Evolutionary conservation across 768 basidiomycete genomes (phyloP).

Genomic region (Gloeostereum incarnatum): DNA sequence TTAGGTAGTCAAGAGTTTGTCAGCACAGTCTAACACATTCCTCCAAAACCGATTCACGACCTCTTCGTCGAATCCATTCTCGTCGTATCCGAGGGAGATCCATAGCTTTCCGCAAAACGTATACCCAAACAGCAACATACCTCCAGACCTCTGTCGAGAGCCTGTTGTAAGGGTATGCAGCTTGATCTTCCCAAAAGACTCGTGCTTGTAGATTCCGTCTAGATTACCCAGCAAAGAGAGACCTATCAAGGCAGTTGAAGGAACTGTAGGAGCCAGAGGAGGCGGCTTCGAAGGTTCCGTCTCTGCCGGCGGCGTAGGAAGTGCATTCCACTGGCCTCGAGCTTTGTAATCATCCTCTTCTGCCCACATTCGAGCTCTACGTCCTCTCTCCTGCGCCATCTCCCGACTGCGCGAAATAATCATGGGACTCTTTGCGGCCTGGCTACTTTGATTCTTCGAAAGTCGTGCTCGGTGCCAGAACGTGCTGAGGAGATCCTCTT

Average conservation of each 20-base stretch:
- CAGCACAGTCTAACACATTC: slow-evolving; percentile 41
- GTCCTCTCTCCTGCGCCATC: slow-evolving; percentile 58
- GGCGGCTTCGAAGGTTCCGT: slow-evolving; percentile 6
- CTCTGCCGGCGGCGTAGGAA: slow-evolving; percentile 12
- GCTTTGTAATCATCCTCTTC: slow-evolving; percentile 65
- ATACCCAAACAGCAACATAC: slow-evolving; percentile 77
- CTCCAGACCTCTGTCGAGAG: slow-evolving; percentile 69
- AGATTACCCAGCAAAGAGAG: slow-evolving; percentile 80
- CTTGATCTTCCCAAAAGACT: slow-evolving; percentile 42
- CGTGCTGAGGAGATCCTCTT: slow-evolving; percentile 23
- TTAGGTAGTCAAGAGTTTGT: slow-evolving; percentile 59
- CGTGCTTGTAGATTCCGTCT: slow-evolving; percentile 73
- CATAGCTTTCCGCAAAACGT: slow-evolving; percentile 69
- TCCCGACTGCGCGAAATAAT: slow-evolving; percentile 48
- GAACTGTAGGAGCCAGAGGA: slow-evolving; percentile 24
- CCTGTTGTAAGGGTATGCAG: slow-evolving; percentile 76
- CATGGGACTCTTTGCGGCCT: slow-evolving; percentile 56
- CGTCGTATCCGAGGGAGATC: slow-evolving; percentile 75
- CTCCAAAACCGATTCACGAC: slow-evolving; percentile 61
- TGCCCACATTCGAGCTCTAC: slow-evolving; percentile 57
- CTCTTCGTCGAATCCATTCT: slow-evolving; percentile 60
- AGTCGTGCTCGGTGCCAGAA: slow-evolving; percentile 72
- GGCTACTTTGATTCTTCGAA: slow-evolving; percentile 60
- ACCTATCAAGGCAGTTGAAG: slow-evolving; percentile 62
- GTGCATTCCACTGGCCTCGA: slow-evolving; percentile 28